A percentile compares a stretch with the other conserved stretches of the same genome.
Conservation (phyloP, 1,284 basidiomycete species). For the Microbotryomycetes sp. region DNA sequence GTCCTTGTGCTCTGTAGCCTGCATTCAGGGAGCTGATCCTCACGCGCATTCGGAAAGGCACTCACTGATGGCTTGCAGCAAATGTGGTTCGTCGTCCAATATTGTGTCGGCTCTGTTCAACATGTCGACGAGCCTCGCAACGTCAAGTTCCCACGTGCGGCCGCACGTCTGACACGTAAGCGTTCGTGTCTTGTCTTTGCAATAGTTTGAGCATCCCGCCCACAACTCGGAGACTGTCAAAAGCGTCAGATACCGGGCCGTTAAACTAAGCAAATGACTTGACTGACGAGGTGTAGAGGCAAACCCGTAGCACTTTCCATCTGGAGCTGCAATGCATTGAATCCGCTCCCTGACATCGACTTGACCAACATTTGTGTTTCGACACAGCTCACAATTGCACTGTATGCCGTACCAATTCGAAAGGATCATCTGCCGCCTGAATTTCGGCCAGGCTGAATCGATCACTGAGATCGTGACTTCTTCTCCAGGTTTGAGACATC, state of each 20-base stretch:
- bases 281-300: not conserved
- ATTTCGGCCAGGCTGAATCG: not conserved
- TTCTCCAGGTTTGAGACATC: not conserved
- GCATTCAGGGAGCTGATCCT: too few relatives aligned
- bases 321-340: not conserved
- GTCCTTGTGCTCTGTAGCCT: too few relatives aligned
- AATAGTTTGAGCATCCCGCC: too few relatives aligned
- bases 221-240: not conserved
- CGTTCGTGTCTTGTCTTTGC: too few relatives aligned
- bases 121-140: too few relatives aligned
- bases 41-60: too few relatives aligned
- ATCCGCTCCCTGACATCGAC: not conserved
- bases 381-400: not conserved
- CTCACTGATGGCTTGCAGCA: too few relatives aligned
- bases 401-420: too few relatives aligned
- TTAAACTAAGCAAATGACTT: not conserved
- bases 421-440: not conserved
- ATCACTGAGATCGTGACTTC: not conserved
- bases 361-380: not conserved
- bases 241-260: not conserved
- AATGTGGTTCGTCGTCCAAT: too few relatives aligned
- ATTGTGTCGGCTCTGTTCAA: too few relatives aligned
- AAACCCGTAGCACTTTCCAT: not conserved
- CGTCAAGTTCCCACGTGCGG: too few relatives aligned
- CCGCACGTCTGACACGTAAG: too few relatives aligned